These are phyloP conservation scores for Monosporascus cannonballus DNA, from an alignment of 2,329 filamentous ascomycete species.

Conservation along the genomic window DNA sequence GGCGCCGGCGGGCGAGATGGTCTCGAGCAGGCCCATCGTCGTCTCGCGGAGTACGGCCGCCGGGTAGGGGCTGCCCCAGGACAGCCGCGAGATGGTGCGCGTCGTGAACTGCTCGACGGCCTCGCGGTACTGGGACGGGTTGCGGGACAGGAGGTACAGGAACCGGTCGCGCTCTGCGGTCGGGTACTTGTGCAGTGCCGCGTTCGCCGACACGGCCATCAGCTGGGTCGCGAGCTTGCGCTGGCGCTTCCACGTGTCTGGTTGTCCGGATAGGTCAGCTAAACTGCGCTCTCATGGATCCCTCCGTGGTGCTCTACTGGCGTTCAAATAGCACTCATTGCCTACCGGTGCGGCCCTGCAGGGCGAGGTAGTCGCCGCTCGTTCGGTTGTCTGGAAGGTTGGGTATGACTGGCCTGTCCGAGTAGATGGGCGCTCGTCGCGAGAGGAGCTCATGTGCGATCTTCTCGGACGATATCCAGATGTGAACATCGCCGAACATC, in stretches of 20 bases:
- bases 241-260: constrained; percentile 43
- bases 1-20: constrained; percentile 39
- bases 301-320: neutral
- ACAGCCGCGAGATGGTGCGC: constrained; percentile 38
- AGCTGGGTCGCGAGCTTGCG: constrained; percentile 38
- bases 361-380: constrained; percentile 39
- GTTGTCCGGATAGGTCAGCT: too few species aligned
- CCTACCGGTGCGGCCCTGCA: constrained; percentile 36
- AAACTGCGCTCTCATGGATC: too few species aligned
- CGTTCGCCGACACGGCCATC: constrained; percentile 32
- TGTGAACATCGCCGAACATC: constrained; percentile 39
- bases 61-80: constrained; percentile 38
- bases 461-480: constrained; percentile 42
- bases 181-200: constrained; percentile 35
- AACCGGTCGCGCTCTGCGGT: constrained; percentile 38
- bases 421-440: constrained; percentile 35
- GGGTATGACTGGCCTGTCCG: constrained; percentile 40
- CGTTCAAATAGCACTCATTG: neutral
- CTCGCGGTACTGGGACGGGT: constrained; percentile 36
- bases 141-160: constrained; percentile 33
- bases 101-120: constrained; percentile 42
- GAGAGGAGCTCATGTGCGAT: constrained; percentile 40
- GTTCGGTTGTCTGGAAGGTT: constrained; percentile 42
- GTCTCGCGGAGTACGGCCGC: constrained; percentile 35
- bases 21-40: constrained; percentile 39